A percentile compares a stretch with the other conserved stretches of the same genome.
Conservation (phyloP, 1,139 yeast species). For the Lodderomyces beijingensis region DNA sequence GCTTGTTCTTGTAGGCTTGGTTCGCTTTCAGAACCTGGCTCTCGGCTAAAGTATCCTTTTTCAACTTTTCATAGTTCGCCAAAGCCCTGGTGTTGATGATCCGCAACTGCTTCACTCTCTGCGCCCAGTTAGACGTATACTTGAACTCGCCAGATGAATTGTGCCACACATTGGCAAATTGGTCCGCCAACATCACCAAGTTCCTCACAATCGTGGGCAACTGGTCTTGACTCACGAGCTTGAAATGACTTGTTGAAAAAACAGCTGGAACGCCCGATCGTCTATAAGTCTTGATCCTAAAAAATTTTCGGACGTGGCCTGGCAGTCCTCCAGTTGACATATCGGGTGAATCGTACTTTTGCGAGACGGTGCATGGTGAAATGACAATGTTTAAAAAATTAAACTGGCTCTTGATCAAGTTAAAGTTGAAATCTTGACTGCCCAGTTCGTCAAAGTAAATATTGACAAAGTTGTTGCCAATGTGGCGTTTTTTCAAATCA, state of each 20-base stretch:
- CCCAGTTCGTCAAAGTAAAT: too few species aligned
- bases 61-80: conserved; percentile 23
- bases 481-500: too few species aligned
- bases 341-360: too few species aligned
- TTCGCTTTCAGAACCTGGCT: too few species aligned
- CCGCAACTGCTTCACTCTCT: conserved; percentile 55
- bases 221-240: conserved; percentile 57
- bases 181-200: conserved; percentile 60
- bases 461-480: too few species aligned
- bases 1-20: too few species aligned
- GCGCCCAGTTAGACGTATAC: conserved; percentile 62
- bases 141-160: conserved; percentile 32
- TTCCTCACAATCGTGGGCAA: conserved; percentile 65
- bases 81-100: conserved; percentile 43
- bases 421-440: too few species aligned
- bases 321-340: too few species aligned
- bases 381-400: too few species aligned
- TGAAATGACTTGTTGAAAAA: conserved; percentile 72
- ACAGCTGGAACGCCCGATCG: conserved; percentile 72
- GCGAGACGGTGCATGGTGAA: too few species aligned
- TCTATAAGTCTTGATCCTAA: conserved; percentile 59
- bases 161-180: conserved; percentile 76
- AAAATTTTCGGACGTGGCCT: conserved; percentile 24
- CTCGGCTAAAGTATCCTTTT: too few species aligned
- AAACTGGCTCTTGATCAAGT: too few species aligned